Base-by-base conservation (phyloP, 768 basidiomycete genomes). In the Pulveroboletus sp. region DNA sequence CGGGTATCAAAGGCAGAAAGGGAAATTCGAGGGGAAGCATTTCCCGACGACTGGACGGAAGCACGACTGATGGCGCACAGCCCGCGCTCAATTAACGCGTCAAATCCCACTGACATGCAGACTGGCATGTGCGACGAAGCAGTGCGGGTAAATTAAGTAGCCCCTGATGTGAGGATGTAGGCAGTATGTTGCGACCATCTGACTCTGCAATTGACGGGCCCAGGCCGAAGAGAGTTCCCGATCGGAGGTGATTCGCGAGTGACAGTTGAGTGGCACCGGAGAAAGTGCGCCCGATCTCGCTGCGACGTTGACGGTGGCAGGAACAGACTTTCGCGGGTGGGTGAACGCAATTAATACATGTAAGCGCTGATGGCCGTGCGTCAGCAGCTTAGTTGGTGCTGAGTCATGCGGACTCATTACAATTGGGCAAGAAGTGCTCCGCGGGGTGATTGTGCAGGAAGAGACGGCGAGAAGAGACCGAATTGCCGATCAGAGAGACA, bases 71-170 rank as follows among this genome's bases (percentile, higher is more conserved):
- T 27, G 35, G 17, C 20, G n/a, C 56, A 59, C 57, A 59, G 57
- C 57, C 57, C 27, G 26, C 3, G 6, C 51, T 47, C 22, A n/a
- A 59, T 58, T 47, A 59, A 59, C 17, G 38, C 38, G 47, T 27
- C 38, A 20, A 20, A 34, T 43, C 40, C 27, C 27, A 37, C 6
- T 50, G 49, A 36, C 35, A 50, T 51, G 30, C 23, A 34, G 10
- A 23, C 24, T 51, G 37, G 42, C 38, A 51, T 29, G 19, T 46
- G 43, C 39, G 32, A 30, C 36, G 29, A 47, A 37, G 54, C 54
- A 38, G 42, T 54, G 55, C 27, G 41, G 6, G 19, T 9, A 43
- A 12, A 20, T 30, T n/a, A 22, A 17, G 17, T 20, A 17, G 44
- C 29, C 30, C 50, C 52, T 45, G 41, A 31, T 16, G 22, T 17